These are phyloP conservation scores for Picea sitchensis DNA, from an alignment of 75 land plant genomes.

Conservation along the genomic window DNA sequence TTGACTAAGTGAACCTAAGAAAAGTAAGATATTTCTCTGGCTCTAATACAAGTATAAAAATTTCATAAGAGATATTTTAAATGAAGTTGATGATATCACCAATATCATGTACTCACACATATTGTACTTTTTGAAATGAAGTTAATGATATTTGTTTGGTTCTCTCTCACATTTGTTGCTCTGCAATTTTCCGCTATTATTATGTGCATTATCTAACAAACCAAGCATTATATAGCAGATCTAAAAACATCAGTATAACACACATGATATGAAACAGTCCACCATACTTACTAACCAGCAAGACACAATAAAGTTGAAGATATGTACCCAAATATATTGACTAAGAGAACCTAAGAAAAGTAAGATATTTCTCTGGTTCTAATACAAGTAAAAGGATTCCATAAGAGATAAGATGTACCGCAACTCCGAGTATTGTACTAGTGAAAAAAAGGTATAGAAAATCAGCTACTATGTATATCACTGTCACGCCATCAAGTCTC, in stretches of 20 bases:
- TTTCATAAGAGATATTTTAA: background rate
- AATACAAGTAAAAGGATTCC: background rate
- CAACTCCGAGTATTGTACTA: constrained; percentile 68
- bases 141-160: too few species aligned
- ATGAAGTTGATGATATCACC: too few species aligned
- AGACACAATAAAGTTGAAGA: background rate
- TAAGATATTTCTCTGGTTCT: background rate
- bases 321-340: background rate
- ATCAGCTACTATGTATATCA: constrained; percentile 32
- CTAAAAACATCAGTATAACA: too few species aligned
- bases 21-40: background rate
- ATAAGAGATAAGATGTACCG: constrained; percentile 32
- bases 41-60: background rate
- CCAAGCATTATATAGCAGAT: too few species aligned
- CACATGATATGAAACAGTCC: too few species aligned
- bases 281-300: too few species aligned
- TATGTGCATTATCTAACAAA: too few species aligned
- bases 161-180: too few species aligned
- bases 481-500: constrained; percentile 30
- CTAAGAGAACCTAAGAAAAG: background rate
- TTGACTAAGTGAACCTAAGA: background rate
- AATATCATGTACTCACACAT: too few species aligned
- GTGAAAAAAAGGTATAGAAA: constrained; percentile 57
- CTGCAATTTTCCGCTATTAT: too few species aligned
- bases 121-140: too few species aligned